These are phyloP conservation scores for Marsdenia floribunda DNA, from an alignment of 257 asterid genomes.

Conservation along the genomic window DNA sequence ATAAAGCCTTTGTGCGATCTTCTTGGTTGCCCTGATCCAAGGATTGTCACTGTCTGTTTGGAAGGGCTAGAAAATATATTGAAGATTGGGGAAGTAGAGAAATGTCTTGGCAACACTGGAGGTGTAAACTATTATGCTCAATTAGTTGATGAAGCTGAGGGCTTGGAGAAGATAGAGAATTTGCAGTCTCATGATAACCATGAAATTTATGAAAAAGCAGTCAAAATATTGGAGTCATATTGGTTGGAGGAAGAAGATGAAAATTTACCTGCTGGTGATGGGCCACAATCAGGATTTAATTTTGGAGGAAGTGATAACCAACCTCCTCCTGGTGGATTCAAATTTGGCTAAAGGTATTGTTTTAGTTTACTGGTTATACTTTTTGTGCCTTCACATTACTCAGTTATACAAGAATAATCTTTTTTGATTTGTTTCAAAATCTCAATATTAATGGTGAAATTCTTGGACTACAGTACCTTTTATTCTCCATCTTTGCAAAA, in stretches of 20 bases:
- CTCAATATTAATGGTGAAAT: not conserved
- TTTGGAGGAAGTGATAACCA: slow-evolving; percentile 62
- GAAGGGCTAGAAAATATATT: slow-evolving; percentile 92
- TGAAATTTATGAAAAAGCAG: slow-evolving; percentile 89
- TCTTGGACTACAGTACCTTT: not conserved
- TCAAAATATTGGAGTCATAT: slow-evolving; percentile 77
- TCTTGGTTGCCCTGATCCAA: slow-evolving; percentile 81
- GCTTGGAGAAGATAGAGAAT: slow-evolving; percentile 80
- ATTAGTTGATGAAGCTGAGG: slow-evolving; percentile 76
- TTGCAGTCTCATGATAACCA: slow-evolving; percentile 86
- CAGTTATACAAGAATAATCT: not conserved
- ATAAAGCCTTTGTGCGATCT: slow-evolving; percentile 86
- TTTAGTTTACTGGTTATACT: not conserved
- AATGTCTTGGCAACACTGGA: slow-evolving; percentile 38
- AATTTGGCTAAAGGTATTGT: slow-evolving; percentile 56
- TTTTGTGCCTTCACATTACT: not conserved
- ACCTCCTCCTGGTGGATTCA: slow-evolving; percentile 81
- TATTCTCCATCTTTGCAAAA: not conserved
- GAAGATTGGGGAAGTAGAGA: slow-evolving; percentile 86
- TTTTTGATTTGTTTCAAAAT: not conserved
- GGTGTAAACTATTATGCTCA: slow-evolving; percentile 67
- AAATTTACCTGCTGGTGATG: slow-evolving; percentile 44
- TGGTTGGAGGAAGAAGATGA: slow-evolving; percentile 93
- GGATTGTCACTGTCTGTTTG: slow-evolving; percentile 74
- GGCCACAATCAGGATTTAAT: slow-evolving; percentile 54